Conservation (phyloP, 1,139 yeast species). For the Magnusiomyces suaveolens region DNA sequence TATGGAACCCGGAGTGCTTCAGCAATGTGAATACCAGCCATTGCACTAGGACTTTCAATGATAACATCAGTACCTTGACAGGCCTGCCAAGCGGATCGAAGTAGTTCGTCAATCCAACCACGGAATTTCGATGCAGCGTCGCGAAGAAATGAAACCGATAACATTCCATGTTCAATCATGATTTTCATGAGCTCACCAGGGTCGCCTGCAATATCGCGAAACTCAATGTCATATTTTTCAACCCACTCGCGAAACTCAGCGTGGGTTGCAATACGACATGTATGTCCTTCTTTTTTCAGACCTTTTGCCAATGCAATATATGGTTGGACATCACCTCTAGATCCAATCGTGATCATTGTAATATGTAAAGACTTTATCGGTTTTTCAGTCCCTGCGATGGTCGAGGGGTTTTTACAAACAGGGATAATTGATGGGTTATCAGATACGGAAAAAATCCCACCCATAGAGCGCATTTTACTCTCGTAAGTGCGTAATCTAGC, state of each 20-base stretch:
- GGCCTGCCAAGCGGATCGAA: constrained; percentile 69
- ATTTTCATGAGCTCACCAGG: constrained; percentile 87
- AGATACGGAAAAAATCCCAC: background rate
- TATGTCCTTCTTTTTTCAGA: constrained; percentile 67
- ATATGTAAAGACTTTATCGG: constrained; percentile 41
- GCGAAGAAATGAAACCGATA: constrained; percentile 70
- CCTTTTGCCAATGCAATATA: constrained; percentile 85
- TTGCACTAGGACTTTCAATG: constrained; percentile 89
- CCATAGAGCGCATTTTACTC: constrained; percentile 17
- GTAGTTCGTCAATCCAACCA: constrained; percentile 68
- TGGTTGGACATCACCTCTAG: constrained; percentile 95
- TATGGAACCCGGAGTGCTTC: constrained; percentile 85
- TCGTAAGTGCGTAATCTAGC: constrained; percentile 30
- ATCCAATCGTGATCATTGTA: constrained; percentile 78
- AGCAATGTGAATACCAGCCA: constrained; percentile 92
- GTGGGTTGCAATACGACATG: constrained; percentile 78
- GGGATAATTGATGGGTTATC: constrained; percentile 1
- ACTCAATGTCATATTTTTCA: constrained; percentile 52
- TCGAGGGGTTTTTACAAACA: background rate
- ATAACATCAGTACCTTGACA: constrained; percentile 76
- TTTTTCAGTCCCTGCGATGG: background rate
- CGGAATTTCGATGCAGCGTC: constrained; percentile 75
- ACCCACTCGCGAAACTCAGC: constrained; percentile 72
- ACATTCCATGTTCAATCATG: constrained; percentile 84
- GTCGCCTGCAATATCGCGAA: constrained; percentile 76